phyloP scores from a whole-genome alignment of 176 grass and related monocot genomes.

The Eragrostis curvula region DNA sequence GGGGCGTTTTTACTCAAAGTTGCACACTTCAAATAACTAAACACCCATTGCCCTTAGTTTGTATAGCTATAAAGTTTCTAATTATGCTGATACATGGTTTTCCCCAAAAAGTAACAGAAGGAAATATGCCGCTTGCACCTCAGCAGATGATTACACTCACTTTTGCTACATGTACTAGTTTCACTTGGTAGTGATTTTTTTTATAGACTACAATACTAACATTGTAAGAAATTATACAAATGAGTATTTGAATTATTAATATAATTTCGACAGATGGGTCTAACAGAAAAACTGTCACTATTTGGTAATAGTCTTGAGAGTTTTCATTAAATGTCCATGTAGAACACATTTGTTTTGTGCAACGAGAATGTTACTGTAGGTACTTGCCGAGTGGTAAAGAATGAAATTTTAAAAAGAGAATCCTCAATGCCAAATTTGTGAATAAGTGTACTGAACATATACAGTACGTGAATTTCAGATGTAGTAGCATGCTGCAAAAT shows the following conservation, averaged over 20 bases:
- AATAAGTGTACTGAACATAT: background rate
- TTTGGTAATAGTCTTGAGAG: background rate
- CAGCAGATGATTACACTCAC: too few relatives aligned
- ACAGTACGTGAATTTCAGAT: background rate
- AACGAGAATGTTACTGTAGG: background rate
- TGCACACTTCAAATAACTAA: background rate
- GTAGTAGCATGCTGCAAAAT: conserved; percentile 7
- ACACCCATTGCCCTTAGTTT: background rate
- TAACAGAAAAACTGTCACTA: background rate
- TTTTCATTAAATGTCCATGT: background rate
- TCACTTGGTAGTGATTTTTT: too few relatives aligned
- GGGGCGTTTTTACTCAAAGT: background rate
- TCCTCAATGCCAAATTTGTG: background rate
- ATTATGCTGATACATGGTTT: too few relatives aligned
- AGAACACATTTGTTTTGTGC: background rate
- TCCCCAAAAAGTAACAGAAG: too few relatives aligned
- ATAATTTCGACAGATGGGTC: too few relatives aligned
- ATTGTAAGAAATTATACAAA: too few relatives aligned
- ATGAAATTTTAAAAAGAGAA: conserved; percentile 7
- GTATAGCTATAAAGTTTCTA: background rate
- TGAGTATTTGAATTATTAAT: too few relatives aligned
- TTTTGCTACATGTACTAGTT: too few relatives aligned
- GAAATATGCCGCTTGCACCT: too few relatives aligned
- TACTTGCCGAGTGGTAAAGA: conserved; percentile 8
- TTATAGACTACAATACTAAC: too few relatives aligned